Evolutionary conservation across 2,329 filamentous ascomycete species (phyloP), one percentile per base, ranked within the genome.

Genomic region (Aaosphaeria pasadenensis): DNA sequence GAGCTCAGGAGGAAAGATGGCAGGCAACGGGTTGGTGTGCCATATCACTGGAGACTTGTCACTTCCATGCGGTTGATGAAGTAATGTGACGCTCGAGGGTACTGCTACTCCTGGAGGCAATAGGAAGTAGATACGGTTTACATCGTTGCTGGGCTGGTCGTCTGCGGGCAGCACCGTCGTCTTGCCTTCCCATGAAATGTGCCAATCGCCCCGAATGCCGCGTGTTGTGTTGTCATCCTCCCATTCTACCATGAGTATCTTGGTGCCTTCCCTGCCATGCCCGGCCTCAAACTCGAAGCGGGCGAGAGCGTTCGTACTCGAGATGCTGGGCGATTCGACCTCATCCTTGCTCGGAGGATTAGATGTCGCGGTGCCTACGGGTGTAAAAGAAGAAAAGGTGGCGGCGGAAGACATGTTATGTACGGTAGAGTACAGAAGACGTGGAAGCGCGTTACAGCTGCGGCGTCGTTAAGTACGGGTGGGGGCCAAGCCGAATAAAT

Each of bases 171-270:
- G 74, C 13, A 88, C 81, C 1, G 84, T 84, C 30, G 79, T 82
- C 69, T 94, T 95, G 40, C 88, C 87, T 39, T 91, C 83, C 90
- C 91, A 95, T 2, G 83, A 86, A 17, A 95, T 85, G 49, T 87
- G 81, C 90, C 90, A 95, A 50, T 79, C 79, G 2, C 78, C 80
- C 1, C 62, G 64, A 11, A 77, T 55, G 7, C 71, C 70, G 44
- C 74, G 70, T 3, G 73, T 77, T 39, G 73, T 69, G 50, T 78
- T 74, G 55, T 81, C 79, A 45, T 86, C 82, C 65, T 89, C 84
- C 91, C 91, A 96, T 69, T 96, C 90, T 36, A 95, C 86, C 89
- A 96, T 94, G 59, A 96, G 75, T 54, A 96, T 86, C 75, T 95
- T 96, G 53, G 89, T 95, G 38, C 90, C 90, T 55, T 91, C 87